phyloP scores from a whole-genome alignment of 352 stramenopile genomes.

The Blastocystis sp. region DNA sequence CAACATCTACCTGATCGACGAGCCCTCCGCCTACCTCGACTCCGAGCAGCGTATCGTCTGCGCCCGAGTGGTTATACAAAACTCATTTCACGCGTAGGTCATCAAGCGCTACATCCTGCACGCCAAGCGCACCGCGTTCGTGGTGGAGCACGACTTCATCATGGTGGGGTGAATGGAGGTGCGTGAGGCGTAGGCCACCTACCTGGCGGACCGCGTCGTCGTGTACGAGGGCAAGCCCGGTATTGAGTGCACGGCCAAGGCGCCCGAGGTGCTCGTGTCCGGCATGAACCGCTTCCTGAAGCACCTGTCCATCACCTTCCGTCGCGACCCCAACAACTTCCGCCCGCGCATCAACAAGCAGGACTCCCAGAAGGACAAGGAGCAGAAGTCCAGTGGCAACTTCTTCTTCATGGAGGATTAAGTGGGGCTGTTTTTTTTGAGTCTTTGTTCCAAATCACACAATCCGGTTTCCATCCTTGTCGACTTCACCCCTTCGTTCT shows the following conservation, averaged over 20 bases:
- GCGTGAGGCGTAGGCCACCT: constrained; percentile 80
- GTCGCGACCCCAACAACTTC: constrained; percentile 96
- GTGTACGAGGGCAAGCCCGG: constrained; percentile 86
- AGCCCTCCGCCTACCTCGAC: constrained; percentile 97
- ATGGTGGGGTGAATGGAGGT: constrained; percentile 77
- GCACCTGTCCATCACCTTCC: constrained; percentile 96
- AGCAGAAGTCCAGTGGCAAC: constrained; percentile 92
- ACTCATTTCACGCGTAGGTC: constrained; percentile 75
- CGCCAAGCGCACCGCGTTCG: constrained; percentile 97
- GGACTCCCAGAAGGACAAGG: constrained; percentile 91
- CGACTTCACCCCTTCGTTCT: too few relatives aligned
- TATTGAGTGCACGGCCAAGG: constrained; percentile 91
- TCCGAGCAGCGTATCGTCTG: constrained; percentile 97
- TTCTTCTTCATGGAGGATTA: constrained; percentile 96
- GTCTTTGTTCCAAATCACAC: too few relatives aligned
- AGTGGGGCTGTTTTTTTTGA: constrained; percentile 30
- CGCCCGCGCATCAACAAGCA: constrained; percentile 91
- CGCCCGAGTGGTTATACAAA: constrained; percentile 77
- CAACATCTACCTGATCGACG: constrained; percentile 98
- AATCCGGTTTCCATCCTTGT: too few relatives aligned
- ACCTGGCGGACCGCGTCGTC: constrained; percentile 83
- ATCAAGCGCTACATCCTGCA: constrained; percentile 99
- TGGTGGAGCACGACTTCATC: constrained; percentile 99
- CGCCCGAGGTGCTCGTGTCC: constrained; percentile 87
- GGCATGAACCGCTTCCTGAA: constrained; percentile 99